Evolutionary conservation across 352 stramenopile species (phyloP).

Genomic region (Phytophthora sp.): DNA sequence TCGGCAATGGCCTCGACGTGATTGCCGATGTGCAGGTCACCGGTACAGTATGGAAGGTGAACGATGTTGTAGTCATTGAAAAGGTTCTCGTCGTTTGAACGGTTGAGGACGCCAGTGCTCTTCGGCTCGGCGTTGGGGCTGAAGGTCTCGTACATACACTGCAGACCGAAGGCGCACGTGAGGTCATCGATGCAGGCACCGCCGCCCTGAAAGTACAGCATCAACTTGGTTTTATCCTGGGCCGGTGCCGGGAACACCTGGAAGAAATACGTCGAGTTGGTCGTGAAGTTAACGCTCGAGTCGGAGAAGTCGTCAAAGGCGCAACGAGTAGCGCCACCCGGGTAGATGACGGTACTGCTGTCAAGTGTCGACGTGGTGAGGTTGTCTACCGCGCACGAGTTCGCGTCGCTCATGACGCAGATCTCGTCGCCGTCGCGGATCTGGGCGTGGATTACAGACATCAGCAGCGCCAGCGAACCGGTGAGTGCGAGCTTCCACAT

Average conservation of each 20-base stretch:
- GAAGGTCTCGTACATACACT: conserved; percentile 71
- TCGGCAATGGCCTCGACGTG: conserved; percentile 33
- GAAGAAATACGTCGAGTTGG: conserved; percentile 75
- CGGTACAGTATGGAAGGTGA: conserved; percentile 77
- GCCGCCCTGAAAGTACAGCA: conserved; percentile 78
- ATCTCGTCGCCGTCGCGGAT: conserved; percentile 56
- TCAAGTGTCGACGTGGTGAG: conserved; percentile 56
- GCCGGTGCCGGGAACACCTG: conserved; percentile 67
- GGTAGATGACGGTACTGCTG: conserved; percentile 63
- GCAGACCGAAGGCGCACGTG: conserved; percentile 70
- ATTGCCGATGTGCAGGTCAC: conserved; percentile 70
- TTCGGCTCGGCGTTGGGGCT: conserved; percentile 49
- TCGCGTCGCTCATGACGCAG: conserved; percentile 59
- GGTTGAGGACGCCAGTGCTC: conserved; percentile 68
- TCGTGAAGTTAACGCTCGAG: conserved; percentile 46
- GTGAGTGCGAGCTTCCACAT: conserved; percentile 48
- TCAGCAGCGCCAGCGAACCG: conserved; percentile 36
- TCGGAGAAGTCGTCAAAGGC: conserved; percentile 62
- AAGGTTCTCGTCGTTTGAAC: conserved; percentile 64
- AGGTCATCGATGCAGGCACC: conserved; percentile 69
- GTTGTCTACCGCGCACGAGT: conserved; percentile 54
- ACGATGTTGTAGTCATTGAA: conserved; percentile 84
- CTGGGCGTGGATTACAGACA: conserved; percentile 26
- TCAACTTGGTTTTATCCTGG: conserved; percentile 64
- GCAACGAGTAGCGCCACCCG: conserved; percentile 56